Base-by-base conservation (phyloP, 768 basidiomycete species). In the Russula abietina region DNA sequence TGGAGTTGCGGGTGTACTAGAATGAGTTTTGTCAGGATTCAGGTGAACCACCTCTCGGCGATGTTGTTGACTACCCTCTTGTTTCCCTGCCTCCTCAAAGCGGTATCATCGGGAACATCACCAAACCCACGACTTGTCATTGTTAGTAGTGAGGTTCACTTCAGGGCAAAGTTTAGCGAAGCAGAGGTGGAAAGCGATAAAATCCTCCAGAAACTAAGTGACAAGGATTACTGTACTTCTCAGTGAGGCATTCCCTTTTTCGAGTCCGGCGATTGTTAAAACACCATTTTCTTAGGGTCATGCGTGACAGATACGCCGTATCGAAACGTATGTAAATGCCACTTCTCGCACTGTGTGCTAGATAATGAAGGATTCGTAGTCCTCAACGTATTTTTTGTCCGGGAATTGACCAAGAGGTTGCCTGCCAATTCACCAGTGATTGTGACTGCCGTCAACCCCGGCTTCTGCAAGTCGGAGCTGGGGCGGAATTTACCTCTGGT, bases 11-110 rank as follows among this genome's bases (percentile, higher is more conserved):
- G 9, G 16, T 32, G 1, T n/a, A n/a, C n/a, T n/a, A n/a, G 45
- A 59, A 30, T 26, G 14, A 4, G 5, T 32, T 17, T 17, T 24
- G n/a, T 32, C 41, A 84, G 82, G 11, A 59, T 82, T 0, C 81
- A 83, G 62, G 76, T 80, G 43, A 83, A 83, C 66, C 64, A 62
- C 55, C 55, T 65, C 30, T 65, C 64, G 7, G 50, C 51, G 19
- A 9, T 58, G 60, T 19, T 65, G 55, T 55, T 54, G 16, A 65
- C 50, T 16, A 9, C 39, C 56, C 64, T 55, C 32, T 33, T 65
- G 60, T 30, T 65, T 16, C 64, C 64, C 53, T 62, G 60, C 22
- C 49, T 65, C 22, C 28, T 65, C 43, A 64, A 54, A n/a, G 61
- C 64, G 19, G 60, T 43, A 28, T 57, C 50, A 22, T 53, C 61